Evolutionary conservation across 1,284 basidiomycete genomes (phyloP).

Genomic region (Rhodotorula sp.): DNA sequence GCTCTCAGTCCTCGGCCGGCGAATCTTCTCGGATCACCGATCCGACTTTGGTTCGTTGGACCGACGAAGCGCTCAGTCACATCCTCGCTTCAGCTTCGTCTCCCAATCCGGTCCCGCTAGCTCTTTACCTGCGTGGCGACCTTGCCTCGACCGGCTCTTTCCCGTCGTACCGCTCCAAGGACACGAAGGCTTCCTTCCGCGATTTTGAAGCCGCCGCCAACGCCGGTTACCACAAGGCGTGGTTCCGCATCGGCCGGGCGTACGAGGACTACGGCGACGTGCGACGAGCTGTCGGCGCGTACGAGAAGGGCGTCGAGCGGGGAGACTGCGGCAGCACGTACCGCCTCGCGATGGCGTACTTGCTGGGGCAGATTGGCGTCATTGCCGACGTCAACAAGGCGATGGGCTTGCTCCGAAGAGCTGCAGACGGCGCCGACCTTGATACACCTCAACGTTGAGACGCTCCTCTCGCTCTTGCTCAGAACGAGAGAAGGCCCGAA

Average conservation of each 20-base stretch:
- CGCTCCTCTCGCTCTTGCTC: background rate
- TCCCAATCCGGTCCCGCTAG: slow-evolving; percentile 61
- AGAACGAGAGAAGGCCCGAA: background rate
- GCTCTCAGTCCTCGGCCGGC: slow-evolving; percentile 46
- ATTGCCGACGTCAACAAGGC: slow-evolving; percentile 60
- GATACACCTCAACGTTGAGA: slow-evolving; percentile 44
- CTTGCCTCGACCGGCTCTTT: slow-evolving; percentile 64
- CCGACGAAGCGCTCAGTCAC: slow-evolving; percentile 64
- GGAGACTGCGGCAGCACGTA: slow-evolving; percentile 58
- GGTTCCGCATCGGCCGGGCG: slow-evolving; percentile 86
- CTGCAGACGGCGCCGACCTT: slow-evolving; percentile 71
- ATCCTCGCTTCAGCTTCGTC: slow-evolving; percentile 56
- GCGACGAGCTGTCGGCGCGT: slow-evolving; percentile 71
- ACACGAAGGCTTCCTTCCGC: slow-evolving; percentile 79
- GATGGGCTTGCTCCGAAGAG: slow-evolving; percentile 68
- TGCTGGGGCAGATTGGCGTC: slow-evolving; percentile 79
- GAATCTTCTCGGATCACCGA: slow-evolving; percentile 63
- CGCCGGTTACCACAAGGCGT: slow-evolving; percentile 67
- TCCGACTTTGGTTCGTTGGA: slow-evolving; percentile 61
- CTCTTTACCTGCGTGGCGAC: slow-evolving; percentile 69
- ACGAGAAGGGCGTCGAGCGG: slow-evolving; percentile 69
- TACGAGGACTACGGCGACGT: slow-evolving; percentile 62
- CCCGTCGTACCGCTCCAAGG: slow-evolving; percentile 56
- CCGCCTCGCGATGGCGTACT: slow-evolving; percentile 85
- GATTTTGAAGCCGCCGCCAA: slow-evolving; percentile 74